Evolutionary conservation across 148 eudicot genomes (phyloP), one percentile per base, ranked within the genome.

Genomic region (Agrostemma githago): DNA sequence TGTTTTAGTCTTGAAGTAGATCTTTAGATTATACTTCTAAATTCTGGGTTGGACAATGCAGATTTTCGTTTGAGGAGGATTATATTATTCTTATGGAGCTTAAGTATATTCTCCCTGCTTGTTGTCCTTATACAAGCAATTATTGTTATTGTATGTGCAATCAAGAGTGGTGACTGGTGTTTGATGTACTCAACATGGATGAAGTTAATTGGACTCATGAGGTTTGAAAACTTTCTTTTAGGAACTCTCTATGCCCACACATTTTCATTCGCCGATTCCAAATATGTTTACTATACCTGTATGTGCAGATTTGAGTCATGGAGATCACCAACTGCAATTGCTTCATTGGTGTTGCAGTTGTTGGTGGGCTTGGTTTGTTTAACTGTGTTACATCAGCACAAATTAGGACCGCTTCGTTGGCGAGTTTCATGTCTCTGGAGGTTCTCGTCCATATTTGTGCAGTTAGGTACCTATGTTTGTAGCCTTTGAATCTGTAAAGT

Each of bases 121-220:
- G 88, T 85, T 72, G 83, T 88, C 79, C 63, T 87, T 60, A 38
- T 71, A 19, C 88, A 95, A 88, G 86, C 74, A 73, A 67, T 82
- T 72, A 85, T 88, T 78, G 84, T 89, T 40, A 64, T 84, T 79
- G 66, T 82, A 70, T 89, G 82, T 79, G 86, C 83, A 42, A 75
- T 82, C 78, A 74, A 82, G 84, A 86, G 80, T 77, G 84, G 76
- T 15, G 77, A 79, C 64, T 85, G 94, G 86, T 80, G 81, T 75
- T 39, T 82, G 67, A 83, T 82, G 70, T 89, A 88, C 80, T 73
- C 84, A 59, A 81, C 84, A 81, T 95, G 92, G 96, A 88, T 82
- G 77, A 88, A 88, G 89, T 80, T 92, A 72, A 62, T 88, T 78
- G 97, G 98, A 65, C 71, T 95, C 66, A 85, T 87, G 89, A 82